These are phyloP conservation scores for Exophiala spinifera DNA, from an alignment of 2,329 filamentous ascomycete genomes.

Conservation along the genomic window DNA sequence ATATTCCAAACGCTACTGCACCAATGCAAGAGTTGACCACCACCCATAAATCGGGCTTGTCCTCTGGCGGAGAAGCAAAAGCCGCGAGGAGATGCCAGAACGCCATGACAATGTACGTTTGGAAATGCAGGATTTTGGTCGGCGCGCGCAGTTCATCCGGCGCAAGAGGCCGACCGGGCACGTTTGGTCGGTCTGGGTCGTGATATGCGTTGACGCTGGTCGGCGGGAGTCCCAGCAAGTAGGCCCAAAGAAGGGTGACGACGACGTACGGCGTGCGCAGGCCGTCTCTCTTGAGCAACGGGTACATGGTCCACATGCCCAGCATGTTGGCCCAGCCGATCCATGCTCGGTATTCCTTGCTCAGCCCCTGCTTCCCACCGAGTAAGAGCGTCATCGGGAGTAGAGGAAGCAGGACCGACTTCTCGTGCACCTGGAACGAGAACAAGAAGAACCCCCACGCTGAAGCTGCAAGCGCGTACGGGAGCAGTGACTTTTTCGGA, in stretches of 20 bases:
- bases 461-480: conserved; percentile 74
- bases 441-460: conserved; percentile 98
- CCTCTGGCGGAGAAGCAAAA: conserved; percentile 62
- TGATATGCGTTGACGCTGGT: conserved; percentile 38
- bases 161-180: conserved; percentile 23
- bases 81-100: conserved; percentile 77
- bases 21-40: conserved; percentile 87
- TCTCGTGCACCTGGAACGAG: conserved; percentile 97
- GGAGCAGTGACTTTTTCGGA: conserved; percentile 73
- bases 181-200: conserved; percentile 24
- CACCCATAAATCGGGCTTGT: conserved; percentile 91
- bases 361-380: conserved; percentile 72
- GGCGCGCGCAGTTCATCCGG: conserved; percentile 26
- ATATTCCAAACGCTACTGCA: conserved; percentile 77
- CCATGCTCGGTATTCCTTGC: conserved; percentile 77
- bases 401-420: conserved; percentile 87
- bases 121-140: conserved; percentile 68
- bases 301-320: conserved; percentile 90
- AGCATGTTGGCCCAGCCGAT: conserved; percentile 93
- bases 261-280: conserved; percentile 81
- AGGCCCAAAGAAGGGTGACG: conserved; percentile 83
- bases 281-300: conserved; percentile 80
- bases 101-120: conserved; percentile 74
- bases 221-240: conserved; percentile 82
- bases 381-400: conserved; percentile 90